Evolutionary conservation across 2,329 filamentous ascomycete genomes (phyloP), one percentile per base, ranked within the genome.

Genomic region (Botrytis medusae): DNA sequence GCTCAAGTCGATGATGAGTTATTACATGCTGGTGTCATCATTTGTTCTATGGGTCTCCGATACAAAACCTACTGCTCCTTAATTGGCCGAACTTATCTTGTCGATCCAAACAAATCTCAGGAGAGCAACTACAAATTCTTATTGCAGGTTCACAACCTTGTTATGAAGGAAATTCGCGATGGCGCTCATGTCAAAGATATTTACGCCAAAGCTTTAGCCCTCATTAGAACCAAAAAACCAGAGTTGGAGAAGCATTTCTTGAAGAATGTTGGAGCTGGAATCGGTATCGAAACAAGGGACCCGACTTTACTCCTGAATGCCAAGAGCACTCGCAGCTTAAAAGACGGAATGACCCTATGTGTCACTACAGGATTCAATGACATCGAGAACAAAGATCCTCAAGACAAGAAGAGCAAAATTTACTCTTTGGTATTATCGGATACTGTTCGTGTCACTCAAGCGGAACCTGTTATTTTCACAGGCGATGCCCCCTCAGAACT

Each of bases 41-140:
- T 99, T 78, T 93, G 94, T 10, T 93, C 93, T 1, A 90, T 99
- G 83, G 96, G 96, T 71, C 87, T 99, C 75, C 90, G 96, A 77
- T 99, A 99, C 84, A 96, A 96, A 84, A 97, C 94, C 1, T 99
- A 99, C 83, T 95, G 93, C 81, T 97, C 95, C 3, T 89, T 94
- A 74, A 94, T 99, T 77, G 94, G 93, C 20, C 91, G 96, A 77
- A 98, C 97, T 12, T 99, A 97, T 82, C 87, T 99, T 75, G 95
- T 99, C 64, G 97, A 98, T 79, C 97, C 97, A 25, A 98, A 96
- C 84, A 98, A 98, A 83, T 90, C 93, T 0, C 96, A 99, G 81
- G 96, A 98, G 83, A 92, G 88, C 81, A 96, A 95, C 81, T 99
- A 99, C 86, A 97, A 95, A 79, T 89, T 98, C 25, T 87, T 99